Percentiles rank a stretch among this genome's conserved stretches.
These are phyloP conservation scores for Lobosporangium transversale DNA, from an alignment of 192 early-diverging fungal species.

Conservation along the genomic window DNA sequence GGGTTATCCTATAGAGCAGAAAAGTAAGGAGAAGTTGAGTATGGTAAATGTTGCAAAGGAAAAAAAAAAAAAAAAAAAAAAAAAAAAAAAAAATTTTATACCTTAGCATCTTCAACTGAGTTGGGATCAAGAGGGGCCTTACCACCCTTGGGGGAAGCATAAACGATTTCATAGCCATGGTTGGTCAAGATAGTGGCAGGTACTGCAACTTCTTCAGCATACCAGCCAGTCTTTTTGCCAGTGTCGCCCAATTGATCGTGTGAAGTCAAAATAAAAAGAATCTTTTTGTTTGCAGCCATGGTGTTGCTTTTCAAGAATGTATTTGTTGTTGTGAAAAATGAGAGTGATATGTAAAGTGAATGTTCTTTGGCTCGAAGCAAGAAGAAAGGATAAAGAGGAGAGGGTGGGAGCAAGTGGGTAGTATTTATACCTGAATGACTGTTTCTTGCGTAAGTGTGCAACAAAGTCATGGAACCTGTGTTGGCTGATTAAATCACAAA, in stretches of 20 bases:
- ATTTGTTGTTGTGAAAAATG: not conserved
- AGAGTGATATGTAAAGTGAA: too few species aligned
- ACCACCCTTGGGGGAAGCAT: constrained; percentile 66
- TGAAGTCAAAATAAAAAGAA: constrained; percentile 44
- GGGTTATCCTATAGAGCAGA: constrained; percentile 57
- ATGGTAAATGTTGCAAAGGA: not conserved
- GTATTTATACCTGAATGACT: too few species aligned
- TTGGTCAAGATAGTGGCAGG: constrained; percentile 56
- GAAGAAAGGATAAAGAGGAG: too few species aligned
- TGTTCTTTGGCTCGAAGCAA: too few species aligned
- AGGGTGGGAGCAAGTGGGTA: too few species aligned
- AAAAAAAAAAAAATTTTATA: constrained; percentile 1
- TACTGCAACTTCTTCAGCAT: constrained; percentile 64
- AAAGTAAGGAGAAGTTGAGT: too few species aligned
- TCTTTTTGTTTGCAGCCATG: constrained; percentile 28
- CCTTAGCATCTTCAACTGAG: constrained; percentile 57
- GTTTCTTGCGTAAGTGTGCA: too few species aligned
- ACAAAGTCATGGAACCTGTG: too few species aligned
- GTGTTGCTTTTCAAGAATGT: not conserved
- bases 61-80: not conserved
- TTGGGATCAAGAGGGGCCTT: constrained; percentile 61
- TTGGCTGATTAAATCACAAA: not conserved
- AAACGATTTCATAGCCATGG: constrained; percentile 60
- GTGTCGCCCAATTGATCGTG: constrained; percentile 27
- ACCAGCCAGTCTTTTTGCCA: constrained; percentile 50